Conservation (phyloP, 306 rosid species). For the Trifolium dubium region DNA sequence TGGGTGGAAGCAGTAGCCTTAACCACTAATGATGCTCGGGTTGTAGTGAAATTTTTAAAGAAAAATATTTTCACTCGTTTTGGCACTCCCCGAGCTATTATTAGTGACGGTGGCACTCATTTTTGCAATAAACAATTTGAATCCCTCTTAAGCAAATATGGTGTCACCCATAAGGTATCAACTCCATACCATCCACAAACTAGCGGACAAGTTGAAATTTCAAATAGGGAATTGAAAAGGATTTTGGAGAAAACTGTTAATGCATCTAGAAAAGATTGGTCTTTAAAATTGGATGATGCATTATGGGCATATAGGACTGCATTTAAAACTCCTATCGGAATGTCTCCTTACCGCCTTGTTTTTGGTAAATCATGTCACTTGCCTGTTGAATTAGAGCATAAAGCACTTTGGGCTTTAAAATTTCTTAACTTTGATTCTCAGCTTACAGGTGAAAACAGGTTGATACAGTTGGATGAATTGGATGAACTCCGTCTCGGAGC, state of each 20-base stretch:
- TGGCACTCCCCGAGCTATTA: constrained; percentile 4
- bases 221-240: background rate
- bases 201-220: constrained; percentile 2
- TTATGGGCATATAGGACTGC: background rate
- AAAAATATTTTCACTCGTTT: background rate
- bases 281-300: background rate
- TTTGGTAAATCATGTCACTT: background rate
- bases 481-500: background rate
- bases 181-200: too few species aligned
- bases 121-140: constrained; percentile 3
- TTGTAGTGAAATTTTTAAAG: background rate
- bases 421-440: background rate
- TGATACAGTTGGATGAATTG: background rate
- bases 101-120: background rate
- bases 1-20: background rate
- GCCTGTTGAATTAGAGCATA: background rate
- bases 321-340: background rate
- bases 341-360: background rate
- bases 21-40: background rate
- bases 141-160: background rate
- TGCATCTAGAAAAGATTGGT: background rate
- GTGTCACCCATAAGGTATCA: constrained; percentile 5
- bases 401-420: background rate
- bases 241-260: background rate
- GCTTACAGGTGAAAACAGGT: background rate